Conservation (phyloP, 2,329 filamentous ascomycete genomes). For the Periconia macrospinosa region DNA sequence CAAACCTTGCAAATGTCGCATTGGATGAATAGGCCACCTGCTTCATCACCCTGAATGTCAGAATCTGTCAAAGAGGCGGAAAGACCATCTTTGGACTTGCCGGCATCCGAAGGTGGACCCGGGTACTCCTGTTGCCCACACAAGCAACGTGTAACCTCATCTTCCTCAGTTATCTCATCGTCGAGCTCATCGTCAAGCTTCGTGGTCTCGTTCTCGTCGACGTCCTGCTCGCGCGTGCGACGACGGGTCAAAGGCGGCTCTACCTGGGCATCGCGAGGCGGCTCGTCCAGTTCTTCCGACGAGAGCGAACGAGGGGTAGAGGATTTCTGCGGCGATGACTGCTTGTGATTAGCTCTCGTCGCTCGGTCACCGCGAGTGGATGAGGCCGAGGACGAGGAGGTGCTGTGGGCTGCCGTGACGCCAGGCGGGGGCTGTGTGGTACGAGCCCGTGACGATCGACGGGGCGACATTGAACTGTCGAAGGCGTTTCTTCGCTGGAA, state of each 20-base stretch:
- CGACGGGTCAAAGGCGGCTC: conserved; percentile 73
- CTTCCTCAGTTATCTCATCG: conserved; percentile 67
- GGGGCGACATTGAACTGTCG: conserved; percentile 62
- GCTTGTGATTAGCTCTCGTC: conserved; percentile 72
- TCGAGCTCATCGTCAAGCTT: conserved; percentile 58
- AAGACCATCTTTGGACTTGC: conserved; percentile 49
- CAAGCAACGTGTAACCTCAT: conserved; percentile 93
- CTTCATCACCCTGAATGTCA: conserved; percentile 63
- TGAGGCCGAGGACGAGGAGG: conserved; percentile 70
- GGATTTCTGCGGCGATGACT: conserved; percentile 73
- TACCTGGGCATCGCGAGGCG: conserved; percentile 52
- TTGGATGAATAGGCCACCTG: conserved; percentile 95
- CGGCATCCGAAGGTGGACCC: conserved; percentile 67
- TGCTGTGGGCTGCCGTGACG: conserved; percentile 71
- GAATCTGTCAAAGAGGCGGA: conserved; percentile 61
- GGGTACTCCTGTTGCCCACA: conserved; percentile 96
- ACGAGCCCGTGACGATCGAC: conserved; percentile 90
- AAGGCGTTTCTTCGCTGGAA: conserved; percentile 3
- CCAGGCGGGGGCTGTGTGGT: conserved; percentile 69
- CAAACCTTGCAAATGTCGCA: conserved; percentile 98
- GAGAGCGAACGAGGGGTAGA: conserved; percentile 73
- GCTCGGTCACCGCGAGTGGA: conserved; percentile 75
- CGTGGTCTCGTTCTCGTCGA: conserved; percentile 54
- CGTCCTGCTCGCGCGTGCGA: conserved; percentile 75
- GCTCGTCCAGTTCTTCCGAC: conserved; percentile 66